phyloP scores from a whole-genome alignment of 75 land plant species.

The Selaginella tamariscina region DNA sequence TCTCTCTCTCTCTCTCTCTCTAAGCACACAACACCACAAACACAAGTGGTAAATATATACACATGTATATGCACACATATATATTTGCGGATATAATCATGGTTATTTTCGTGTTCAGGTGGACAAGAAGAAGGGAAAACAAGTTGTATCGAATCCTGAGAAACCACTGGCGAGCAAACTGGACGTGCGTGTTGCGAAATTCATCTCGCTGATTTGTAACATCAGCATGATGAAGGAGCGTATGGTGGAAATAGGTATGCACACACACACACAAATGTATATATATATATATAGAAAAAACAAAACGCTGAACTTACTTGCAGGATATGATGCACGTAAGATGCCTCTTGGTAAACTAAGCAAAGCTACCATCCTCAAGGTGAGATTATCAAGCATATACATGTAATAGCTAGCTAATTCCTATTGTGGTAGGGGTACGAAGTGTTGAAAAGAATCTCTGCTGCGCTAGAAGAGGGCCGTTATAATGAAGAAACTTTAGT shows the following conservation, averaged over 20 bases:
- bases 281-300: too few relatives aligned
- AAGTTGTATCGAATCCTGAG: neutral
- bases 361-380: conserved; percentile 90
- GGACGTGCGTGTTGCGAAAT: conserved; percentile 50
- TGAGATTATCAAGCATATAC: conserved; percentile 10
- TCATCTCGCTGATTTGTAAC: conserved; percentile 70
- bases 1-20: too few relatives aligned
- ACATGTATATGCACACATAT: too few relatives aligned
- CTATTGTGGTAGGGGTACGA: conserved; percentile 99
- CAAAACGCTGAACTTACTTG: too few relatives aligned
- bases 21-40: too few relatives aligned
- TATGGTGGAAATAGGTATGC: conserved; percentile 88
- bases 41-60: too few relatives aligned
- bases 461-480: conserved; percentile 50
- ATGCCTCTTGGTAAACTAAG: conserved; percentile 95
- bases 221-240: conserved; percentile 89
- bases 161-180: conserved; percentile 23
- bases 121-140: neutral
- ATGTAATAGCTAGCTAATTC: too few relatives aligned
- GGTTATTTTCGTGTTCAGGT: neutral
- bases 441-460: conserved; percentile 66
- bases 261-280: neutral
- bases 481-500: neutral
- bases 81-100: neutral
- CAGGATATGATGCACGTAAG: conserved; percentile 87